Evolutionary conservation across 2,329 filamentous ascomycete species (phyloP).

Genomic region (Leptographium procerum): DNA sequence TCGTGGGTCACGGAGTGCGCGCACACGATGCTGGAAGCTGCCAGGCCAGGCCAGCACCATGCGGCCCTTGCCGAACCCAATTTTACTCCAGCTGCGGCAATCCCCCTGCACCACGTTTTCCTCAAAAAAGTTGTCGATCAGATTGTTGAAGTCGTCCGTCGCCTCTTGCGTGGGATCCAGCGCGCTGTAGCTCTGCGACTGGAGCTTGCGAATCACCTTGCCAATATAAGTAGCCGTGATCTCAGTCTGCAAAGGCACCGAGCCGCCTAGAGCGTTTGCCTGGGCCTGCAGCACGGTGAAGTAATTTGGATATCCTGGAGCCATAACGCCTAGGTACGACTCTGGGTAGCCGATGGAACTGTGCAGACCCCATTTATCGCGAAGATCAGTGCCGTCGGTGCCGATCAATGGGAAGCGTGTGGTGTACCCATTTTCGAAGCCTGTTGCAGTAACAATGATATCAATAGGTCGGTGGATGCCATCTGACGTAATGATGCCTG

Average conservation of each 20-base stretch:
- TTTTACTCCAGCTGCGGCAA: constrained; percentile 12
- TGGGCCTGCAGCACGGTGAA: constrained; percentile 12
- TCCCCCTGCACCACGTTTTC: constrained; percentile 4
- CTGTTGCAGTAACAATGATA: constrained; percentile 19
- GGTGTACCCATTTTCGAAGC: constrained; percentile 16
- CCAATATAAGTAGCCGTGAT: constrained; percentile 10
- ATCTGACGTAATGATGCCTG: constrained; percentile 17
- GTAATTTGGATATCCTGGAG: constrained; percentile 2
- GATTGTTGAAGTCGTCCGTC: constrained; percentile 12
- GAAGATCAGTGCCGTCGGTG: constrained; percentile 6
- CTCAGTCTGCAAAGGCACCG: constrained; percentile 13
- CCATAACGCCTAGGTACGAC: constrained; percentile 1
- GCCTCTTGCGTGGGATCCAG: constrained; percentile 10
- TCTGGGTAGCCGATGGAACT: constrained; percentile 4
- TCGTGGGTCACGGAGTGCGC: constrained; percentile 6
- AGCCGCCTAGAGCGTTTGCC: constrained; percentile 10
- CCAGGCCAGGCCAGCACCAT: constrained; percentile 12
- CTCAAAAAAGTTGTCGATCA: constrained; percentile 7
- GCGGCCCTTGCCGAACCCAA: constrained; percentile 3
- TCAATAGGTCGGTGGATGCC: constrained; percentile 19
- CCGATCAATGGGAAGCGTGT: constrained; percentile 11
- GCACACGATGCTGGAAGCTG: constrained; percentile 7
- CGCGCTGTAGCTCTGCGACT: constrained; percentile 11
- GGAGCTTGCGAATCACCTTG: constrained; percentile 13
- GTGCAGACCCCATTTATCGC: constrained; percentile 11